These are phyloP conservation scores for Agastache rugosa DNA, from an alignment of 257 asterid genomes.

Conservation along the genomic window DNA sequence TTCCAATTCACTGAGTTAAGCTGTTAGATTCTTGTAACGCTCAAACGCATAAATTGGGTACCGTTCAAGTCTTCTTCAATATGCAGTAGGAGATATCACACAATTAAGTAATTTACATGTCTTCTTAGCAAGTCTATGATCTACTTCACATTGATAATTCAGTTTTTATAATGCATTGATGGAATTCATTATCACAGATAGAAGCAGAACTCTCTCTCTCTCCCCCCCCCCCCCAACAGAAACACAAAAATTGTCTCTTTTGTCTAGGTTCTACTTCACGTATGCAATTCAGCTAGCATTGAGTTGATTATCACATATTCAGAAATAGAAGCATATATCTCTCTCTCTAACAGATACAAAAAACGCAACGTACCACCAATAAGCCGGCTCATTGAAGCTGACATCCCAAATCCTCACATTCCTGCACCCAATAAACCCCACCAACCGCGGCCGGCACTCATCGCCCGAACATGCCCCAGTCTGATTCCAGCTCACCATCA, in stretches of 20 bases:
- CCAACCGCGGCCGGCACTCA: constrained; percentile 90
- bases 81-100: too few species aligned
- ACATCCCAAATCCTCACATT: constrained; percentile 62
- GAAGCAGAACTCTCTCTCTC: background rate
- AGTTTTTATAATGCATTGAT: too few species aligned
- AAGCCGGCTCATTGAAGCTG: constrained; percentile 74
- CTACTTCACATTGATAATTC: background rate
- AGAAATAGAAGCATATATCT: background rate
- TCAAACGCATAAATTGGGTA: background rate
- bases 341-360: background rate
- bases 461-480: constrained; percentile 85
- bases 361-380: constrained; percentile 70
- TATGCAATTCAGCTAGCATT: background rate
- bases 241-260: too few species aligned
- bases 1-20: background rate
- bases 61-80: background rate
- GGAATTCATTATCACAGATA: too few species aligned
- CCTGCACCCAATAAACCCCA: constrained; percentile 75
- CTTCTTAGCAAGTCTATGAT: background rate
- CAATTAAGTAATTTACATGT: background rate
- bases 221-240: background rate
- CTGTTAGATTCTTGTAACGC: background rate
- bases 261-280: constrained; percentile 3
- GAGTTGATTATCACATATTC: constrained; percentile 4
- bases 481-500: constrained; percentile 96